phyloP scores from a whole-genome alignment of 1,284 basidiomycete species.

The Leucoagaricus sp. region DNA sequence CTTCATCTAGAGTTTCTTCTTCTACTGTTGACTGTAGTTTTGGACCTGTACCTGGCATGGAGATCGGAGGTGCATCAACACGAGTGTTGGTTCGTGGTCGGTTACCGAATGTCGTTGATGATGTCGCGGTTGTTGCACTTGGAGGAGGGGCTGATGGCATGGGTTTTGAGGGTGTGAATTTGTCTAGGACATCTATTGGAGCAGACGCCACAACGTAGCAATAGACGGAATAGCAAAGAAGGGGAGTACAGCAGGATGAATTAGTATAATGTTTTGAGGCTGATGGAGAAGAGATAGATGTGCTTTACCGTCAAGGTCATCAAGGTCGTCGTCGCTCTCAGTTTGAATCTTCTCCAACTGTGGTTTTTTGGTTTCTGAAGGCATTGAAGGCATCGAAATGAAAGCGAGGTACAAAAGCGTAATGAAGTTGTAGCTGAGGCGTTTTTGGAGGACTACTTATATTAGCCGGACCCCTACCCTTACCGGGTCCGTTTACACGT shows the following conservation, averaged over 20 bases:
- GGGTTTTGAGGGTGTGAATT: constrained; percentile 26
- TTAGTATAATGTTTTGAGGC: not conserved
- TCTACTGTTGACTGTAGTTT: constrained; percentile 28
- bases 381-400: constrained; percentile 8
- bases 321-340: constrained; percentile 65
- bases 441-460: not conserved
- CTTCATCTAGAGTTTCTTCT: constrained; percentile 34
- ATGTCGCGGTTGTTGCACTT: constrained; percentile 24
- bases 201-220: not conserved
- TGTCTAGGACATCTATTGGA: constrained; percentile 29
- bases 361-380: constrained; percentile 18
- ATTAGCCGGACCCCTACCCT: not conserved
- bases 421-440: not conserved
- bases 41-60: constrained; percentile 33
- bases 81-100: constrained; percentile 42
- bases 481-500: not conserved
- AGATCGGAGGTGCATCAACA: constrained; percentile 38
- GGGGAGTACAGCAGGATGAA: not conserved
- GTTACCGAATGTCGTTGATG: constrained; percentile 28
- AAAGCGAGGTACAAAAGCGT: not conserved
- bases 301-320: constrained; percentile 77
- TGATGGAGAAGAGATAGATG: constrained; percentile 22
- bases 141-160: constrained; percentile 22
- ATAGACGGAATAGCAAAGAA: not conserved
- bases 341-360: constrained; percentile 18